These are phyloP conservation scores for Brasenia schreberi DNA, from an alignment of 164 flowering plant genomes.

Conservation along the genomic window DNA sequence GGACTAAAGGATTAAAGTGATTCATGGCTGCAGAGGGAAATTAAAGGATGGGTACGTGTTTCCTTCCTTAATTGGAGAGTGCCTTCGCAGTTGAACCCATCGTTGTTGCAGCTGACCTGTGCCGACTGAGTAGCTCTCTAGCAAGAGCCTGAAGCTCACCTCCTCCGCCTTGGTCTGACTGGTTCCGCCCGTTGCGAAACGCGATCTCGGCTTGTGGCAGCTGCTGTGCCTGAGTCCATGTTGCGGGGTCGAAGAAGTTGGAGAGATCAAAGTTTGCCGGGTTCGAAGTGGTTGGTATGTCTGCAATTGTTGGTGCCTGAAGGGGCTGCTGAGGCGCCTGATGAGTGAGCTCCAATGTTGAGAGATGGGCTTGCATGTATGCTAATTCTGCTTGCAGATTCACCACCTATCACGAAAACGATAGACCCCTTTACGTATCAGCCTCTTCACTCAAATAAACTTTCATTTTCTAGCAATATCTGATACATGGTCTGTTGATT, in stretches of 20 bases:
- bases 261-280: slow-evolving; percentile 30
- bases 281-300: slow-evolving; percentile 14
- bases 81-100: slow-evolving; percentile 8
- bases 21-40: neutral
- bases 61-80: neutral
- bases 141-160: slow-evolving; percentile 48
- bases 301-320: slow-evolving; percentile 14
- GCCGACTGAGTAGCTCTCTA: slow-evolving; percentile 43
- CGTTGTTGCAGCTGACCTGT: slow-evolving; percentile 17
- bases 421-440: too few species aligned
- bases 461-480: neutral
- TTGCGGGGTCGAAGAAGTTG: slow-evolving; percentile 33
- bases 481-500: neutral
- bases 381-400: slow-evolving; percentile 62
- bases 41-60: neutral
- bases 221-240: slow-evolving; percentile 1
- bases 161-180: slow-evolving; percentile 10
- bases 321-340: slow-evolving; percentile 44
- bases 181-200: slow-evolving; percentile 8
- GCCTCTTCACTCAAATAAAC: neutral
- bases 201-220: slow-evolving; percentile 14
- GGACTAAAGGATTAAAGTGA: neutral
- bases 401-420: slow-evolving; percentile 29
- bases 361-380: slow-evolving; percentile 58
- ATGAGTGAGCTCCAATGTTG: slow-evolving; percentile 49